phyloP scores from a whole-genome alignment of 2,329 filamentous ascomycete genomes.

The Aspergillus fischeri region DNA sequence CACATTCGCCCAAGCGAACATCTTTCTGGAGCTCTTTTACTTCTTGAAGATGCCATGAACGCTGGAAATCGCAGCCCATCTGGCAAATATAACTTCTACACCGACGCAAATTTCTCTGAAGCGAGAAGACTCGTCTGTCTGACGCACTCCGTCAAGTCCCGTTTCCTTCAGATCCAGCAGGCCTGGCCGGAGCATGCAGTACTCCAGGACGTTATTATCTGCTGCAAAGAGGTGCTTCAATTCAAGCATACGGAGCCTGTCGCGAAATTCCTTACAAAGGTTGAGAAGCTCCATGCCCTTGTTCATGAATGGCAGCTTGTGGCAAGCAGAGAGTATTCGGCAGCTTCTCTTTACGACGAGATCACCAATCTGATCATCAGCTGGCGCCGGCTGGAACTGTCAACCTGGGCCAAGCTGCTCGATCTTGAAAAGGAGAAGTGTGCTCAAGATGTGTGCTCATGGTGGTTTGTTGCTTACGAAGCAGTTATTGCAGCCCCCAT shows the following conservation, averaged over 20 bases:
- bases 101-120: conserved; percentile 71
- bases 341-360: conserved; percentile 65
- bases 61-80: conserved; percentile 43
- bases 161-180: conserved; percentile 66
- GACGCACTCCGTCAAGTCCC: conserved; percentile 62
- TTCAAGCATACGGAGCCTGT: conserved; percentile 78
- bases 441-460: conserved; percentile 72
- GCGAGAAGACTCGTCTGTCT: conserved; percentile 68
- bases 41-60: conserved; percentile 59
- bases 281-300: conserved; percentile 80
- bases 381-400: conserved; percentile 87
- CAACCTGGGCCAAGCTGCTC: conserved; percentile 85
- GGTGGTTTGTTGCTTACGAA: conserved; percentile 97
- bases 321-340: conserved; percentile 74
- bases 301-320: conserved; percentile 95
- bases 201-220: conserved; percentile 70
- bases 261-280: conserved; percentile 76
- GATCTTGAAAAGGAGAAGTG: conserved; percentile 77
- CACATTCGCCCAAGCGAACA: conserved; percentile 47
- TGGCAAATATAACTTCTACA: conserved; percentile 80
- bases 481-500: conserved; percentile 74
- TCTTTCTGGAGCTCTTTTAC: conserved; percentile 63
- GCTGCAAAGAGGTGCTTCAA: conserved; percentile 70
- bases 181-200: conserved; percentile 71
- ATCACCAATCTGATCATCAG: conserved; percentile 76